phyloP scores from a whole-genome alignment of 345 rosid species.

The Theobroma cacao region DNA sequence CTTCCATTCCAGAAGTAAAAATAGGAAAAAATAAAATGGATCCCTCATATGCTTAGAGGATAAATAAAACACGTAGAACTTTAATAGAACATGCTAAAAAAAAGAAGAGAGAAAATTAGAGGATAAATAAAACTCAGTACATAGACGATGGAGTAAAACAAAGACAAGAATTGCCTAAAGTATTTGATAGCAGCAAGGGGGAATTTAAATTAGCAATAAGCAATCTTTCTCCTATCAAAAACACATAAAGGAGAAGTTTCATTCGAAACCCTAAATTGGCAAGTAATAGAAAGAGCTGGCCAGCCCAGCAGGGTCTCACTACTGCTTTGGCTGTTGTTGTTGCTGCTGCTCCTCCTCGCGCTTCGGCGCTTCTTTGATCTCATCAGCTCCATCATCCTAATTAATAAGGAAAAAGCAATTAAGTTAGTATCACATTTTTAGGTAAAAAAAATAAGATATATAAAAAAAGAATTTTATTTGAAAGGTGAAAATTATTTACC shows the following conservation, averaged over 20 bases:
- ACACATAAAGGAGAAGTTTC: slow-evolving; percentile 57
- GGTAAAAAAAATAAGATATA: not conserved
- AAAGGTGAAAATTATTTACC: slow-evolving; percentile 34
- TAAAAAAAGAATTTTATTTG: not conserved
- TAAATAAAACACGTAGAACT: no score
- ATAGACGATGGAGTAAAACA: slow-evolving; percentile 33
- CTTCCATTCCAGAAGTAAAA: not conserved
- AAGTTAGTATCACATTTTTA: not conserved
- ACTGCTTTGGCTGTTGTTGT: slow-evolving; percentile 27
- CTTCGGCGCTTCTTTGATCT: slow-evolving; percentile 82
- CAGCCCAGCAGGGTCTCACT: slow-evolving; percentile 16
- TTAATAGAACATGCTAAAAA: slow-evolving; percentile 16
- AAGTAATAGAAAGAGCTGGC: not conserved
- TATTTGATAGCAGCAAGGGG: slow-evolving; percentile 19
- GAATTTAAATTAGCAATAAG: slow-evolving; percentile 38
- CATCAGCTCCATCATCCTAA: slow-evolving; percentile 87
- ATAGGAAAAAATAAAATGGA: no score
- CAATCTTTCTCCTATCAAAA: slow-evolving; percentile 51
- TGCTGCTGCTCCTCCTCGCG: slow-evolving; percentile 48
- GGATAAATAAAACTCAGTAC: slow-evolving; percentile 19
- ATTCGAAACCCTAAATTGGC: slow-evolving; percentile 25
- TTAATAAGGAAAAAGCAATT: not conserved
- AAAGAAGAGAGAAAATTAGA: not conserved
- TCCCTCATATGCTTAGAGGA: no score
- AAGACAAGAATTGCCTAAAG: slow-evolving; percentile 46